phyloP scores from a whole-genome alignment of 2,329 filamentous ascomycete genomes.

The Coniella vitis region DNA sequence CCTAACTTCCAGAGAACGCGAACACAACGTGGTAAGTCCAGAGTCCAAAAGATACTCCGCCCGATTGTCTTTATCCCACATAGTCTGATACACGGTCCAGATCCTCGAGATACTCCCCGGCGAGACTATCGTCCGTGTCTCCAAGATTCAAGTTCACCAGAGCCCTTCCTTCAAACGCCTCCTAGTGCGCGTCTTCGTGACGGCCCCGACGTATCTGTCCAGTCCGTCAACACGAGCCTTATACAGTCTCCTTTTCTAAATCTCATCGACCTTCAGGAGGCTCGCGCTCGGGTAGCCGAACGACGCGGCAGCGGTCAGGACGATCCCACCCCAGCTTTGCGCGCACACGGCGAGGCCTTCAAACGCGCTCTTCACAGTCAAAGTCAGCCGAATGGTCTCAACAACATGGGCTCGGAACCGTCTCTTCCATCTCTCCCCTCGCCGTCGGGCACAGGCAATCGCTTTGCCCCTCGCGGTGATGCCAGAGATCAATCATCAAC shows the following conservation, averaged over 20 bases:
- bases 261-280: slow-evolving; percentile 26
- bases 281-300: slow-evolving; percentile 23
- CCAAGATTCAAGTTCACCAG: background rate
- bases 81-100: background rate
- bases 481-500: slow-evolving; percentile 4
- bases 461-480: slow-evolving; percentile 11
- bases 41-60: too few relatives aligned
- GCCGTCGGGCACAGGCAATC: background rate
- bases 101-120: background rate
- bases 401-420: slow-evolving; percentile 5
- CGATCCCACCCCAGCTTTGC: slow-evolving; percentile 18
- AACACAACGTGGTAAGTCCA: background rate
- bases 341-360: slow-evolving; percentile 9
- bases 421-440: slow-evolving; percentile 1
- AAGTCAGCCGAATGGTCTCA: slow-evolving; percentile 7
- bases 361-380: background rate
- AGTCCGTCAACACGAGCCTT: slow-evolving; percentile 10
- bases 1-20: background rate
- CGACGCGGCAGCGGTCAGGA: slow-evolving; percentile 19
- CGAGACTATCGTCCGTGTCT: background rate
- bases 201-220: slow-evolving; percentile 3
- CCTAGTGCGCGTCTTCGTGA: slow-evolving; percentile 3
- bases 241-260: slow-evolving; percentile 24
- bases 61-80: background rate
- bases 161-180: background rate